Evolutionary conservation across 768 basidiomycete genomes (phyloP).

Genomic region (Russula emetica): DNA sequence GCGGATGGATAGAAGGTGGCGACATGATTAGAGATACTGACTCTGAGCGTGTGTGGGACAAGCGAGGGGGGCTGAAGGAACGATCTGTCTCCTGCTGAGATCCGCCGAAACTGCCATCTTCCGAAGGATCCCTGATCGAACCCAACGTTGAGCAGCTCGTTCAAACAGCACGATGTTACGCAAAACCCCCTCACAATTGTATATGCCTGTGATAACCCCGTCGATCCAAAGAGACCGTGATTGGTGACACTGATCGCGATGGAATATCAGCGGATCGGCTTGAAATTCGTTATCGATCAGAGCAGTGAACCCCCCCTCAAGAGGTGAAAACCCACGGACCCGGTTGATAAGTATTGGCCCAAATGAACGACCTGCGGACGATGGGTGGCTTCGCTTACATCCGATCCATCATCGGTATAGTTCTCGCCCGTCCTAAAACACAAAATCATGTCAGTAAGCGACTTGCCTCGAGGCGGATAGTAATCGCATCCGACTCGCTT

Average conservation of each 20-base stretch:
- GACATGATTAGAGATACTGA: neutral
- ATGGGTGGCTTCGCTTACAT: conserved; percentile 13
- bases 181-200: conserved; percentile 15
- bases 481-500: conserved; percentile 10
- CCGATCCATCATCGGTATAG: conserved; percentile 18
- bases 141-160: neutral
- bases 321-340: conserved; percentile 13
- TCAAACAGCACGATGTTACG: neutral
- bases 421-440: conserved; percentile 21
- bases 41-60: conserved; percentile 16
- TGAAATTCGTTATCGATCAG: conserved; percentile 5
- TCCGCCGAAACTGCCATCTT: conserved; percentile 17
- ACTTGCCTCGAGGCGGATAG: neutral
- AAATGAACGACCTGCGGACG: conserved; percentile 28
- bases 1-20: neutral
- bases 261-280: neutral
- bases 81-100: conserved; percentile 16
- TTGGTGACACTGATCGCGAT: conserved; percentile 16
- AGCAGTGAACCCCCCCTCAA: neutral
- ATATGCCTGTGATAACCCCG: conserved; percentile 19
- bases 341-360: conserved; percentile 18
- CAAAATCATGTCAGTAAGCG: neutral
- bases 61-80: conserved; percentile 14
- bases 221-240: conserved; percentile 25
- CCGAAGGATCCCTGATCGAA: conserved; percentile 20